phyloP scores from a whole-genome alignment of 1,139 yeast species.

The Zygosaccharomyces pseudobailii region DNA sequence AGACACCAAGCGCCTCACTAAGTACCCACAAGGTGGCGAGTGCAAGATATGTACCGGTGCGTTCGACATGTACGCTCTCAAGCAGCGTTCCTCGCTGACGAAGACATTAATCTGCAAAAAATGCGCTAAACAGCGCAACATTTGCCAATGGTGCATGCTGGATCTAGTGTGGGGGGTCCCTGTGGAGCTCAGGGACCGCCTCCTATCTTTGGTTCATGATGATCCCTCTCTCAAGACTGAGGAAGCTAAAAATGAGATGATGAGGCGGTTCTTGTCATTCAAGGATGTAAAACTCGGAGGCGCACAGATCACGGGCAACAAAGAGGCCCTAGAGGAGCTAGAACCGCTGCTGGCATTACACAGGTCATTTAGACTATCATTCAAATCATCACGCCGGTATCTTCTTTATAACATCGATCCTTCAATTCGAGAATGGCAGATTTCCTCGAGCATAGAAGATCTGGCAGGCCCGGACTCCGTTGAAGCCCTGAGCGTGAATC shows the following conservation, averaged over 20 bases:
- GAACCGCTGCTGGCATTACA: conserved; percentile 2
- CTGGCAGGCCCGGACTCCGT: conserved; percentile 21
- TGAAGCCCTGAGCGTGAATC: conserved; percentile 26
- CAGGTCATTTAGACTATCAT: background rate
- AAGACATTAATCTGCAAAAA: conserved; percentile 54
- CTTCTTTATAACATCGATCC: conserved; percentile 29
- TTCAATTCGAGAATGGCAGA: conserved; percentile 29
- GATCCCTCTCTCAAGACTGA: conserved; percentile 40
- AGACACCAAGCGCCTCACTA: conserved; percentile 58
- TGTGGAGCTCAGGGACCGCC: conserved; percentile 71
- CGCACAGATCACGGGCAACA: conserved; percentile 34
- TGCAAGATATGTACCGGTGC: conserved; percentile 81
- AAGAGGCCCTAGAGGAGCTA: conserved; percentile 35
- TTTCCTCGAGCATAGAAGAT: conserved; percentile 20
- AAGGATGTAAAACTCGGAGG: conserved; percentile 42
- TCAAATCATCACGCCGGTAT: conserved; percentile 7
- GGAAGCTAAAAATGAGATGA: conserved; percentile 45
- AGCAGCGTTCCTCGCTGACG: conserved; percentile 36
- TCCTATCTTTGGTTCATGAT: conserved; percentile 68
- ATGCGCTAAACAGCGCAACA: conserved; percentile 72
- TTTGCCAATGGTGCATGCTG: conserved; percentile 84
- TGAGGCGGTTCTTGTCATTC: conserved; percentile 50
- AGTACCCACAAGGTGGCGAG: conserved; percentile 70
- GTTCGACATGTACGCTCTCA: conserved; percentile 77
- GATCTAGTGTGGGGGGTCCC: conserved; percentile 81